Base-by-base conservation (phyloP, 1,284 basidiomycete genomes). In the Ustilago tritici region DNA sequence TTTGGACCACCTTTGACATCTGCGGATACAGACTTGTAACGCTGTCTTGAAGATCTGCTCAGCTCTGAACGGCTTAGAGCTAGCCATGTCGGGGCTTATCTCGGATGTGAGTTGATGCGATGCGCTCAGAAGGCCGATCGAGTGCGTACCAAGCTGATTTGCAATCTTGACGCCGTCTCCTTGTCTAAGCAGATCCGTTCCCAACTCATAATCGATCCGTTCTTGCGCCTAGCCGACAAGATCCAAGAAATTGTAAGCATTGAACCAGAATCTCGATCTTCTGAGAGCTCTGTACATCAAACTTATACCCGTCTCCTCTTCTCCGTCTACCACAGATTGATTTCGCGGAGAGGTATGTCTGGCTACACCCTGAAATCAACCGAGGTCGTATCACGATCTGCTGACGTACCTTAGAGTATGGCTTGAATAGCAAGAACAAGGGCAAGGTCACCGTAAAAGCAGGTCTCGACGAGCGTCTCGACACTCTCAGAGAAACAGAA, bases 401-500 rank as follows among this genome's bases (percentile, higher is more conserved):
- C 53, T 35, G 28, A 17, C 32, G 23, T 6, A 19, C 35, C 28
- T 31, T 6, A 3, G 2, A 15, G 12, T 9, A 6, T 12, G 6
- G 19, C 38, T n/a, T 23, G 5, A 2, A 23, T 28, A 72, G 72
- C 68, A 78, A 71, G 35, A 43, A 19, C 3, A 43, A 61, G 8
- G 65, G 65, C 23, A 66, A 57, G 36, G 55, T 75, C 31, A 56
- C 59, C 12, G 54, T 78, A 19, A 54, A 50, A 17, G 12, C 56
- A 4, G 71, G 76, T 17, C 41, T 78, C 56, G 72, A 78, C 56
- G 43, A 14, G 41, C 65, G 70, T 47, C 72, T 78, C 14, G 76
- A 78, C 38, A 59, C 58, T 12, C 58, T 75, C 2, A 56, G 72
- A 19, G 54, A 67, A 35, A 38, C 47, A 31, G 40, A 57, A 10